Evolutionary conservation across 768 basidiomycete genomes (phyloP).

Genomic region (Boletus pseudo-olivaceus): DNA sequence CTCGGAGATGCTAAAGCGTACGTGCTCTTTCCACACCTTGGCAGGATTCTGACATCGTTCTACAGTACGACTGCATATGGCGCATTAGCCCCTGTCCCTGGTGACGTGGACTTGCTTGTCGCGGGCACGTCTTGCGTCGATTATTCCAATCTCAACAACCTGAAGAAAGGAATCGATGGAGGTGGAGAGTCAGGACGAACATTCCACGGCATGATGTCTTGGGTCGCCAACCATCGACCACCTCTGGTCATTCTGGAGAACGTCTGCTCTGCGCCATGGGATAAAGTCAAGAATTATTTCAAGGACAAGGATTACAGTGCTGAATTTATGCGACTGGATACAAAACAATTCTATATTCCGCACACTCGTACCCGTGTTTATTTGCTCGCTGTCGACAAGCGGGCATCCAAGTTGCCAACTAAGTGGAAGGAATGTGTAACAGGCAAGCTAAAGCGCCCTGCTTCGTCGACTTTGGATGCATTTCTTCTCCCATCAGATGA

Average conservation of each 20-base stretch:
- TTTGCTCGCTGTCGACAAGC: slow-evolving; percentile 73
- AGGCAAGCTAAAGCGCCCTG: slow-evolving; percentile 69
- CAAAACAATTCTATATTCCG: slow-evolving; percentile 89
- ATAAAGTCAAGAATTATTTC: slow-evolving; percentile 70
- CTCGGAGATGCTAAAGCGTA: slow-evolving; percentile 77
- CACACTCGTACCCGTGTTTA: slow-evolving; percentile 93
- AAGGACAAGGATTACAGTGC: slow-evolving; percentile 75
- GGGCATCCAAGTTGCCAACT: slow-evolving; percentile 54
- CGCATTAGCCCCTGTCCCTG: slow-evolving; percentile 78
- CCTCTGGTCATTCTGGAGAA: slow-evolving; percentile 94
- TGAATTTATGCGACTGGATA: slow-evolving; percentile 65
- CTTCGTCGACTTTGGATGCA: slow-evolving; percentile 85
- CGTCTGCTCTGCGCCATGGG: slow-evolving; percentile 90
- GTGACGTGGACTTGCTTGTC: slow-evolving; percentile 84
- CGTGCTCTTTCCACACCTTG: slow-evolving; percentile 24
- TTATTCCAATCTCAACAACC: slow-evolving; percentile 93
- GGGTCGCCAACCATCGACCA: slow-evolving; percentile 84
- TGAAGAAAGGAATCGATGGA: slow-evolving; percentile 84
- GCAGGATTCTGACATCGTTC: slow-evolving; percentile 2
- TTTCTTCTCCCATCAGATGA: slow-evolving; percentile 92
- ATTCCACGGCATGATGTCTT: slow-evolving; percentile 92
- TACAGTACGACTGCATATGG: slow-evolving; percentile 89
- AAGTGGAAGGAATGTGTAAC: slow-evolving; percentile 65
- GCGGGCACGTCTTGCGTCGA: slow-evolving; percentile 97
- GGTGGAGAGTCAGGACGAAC: slow-evolving; percentile 93